Percentiles rank a stretch among this genome's conserved stretches.
Evolutionary conservation across 1,284 basidiomycete genomes (phyloP).

Genomic region (Austroboletus rostrupii): DNA sequence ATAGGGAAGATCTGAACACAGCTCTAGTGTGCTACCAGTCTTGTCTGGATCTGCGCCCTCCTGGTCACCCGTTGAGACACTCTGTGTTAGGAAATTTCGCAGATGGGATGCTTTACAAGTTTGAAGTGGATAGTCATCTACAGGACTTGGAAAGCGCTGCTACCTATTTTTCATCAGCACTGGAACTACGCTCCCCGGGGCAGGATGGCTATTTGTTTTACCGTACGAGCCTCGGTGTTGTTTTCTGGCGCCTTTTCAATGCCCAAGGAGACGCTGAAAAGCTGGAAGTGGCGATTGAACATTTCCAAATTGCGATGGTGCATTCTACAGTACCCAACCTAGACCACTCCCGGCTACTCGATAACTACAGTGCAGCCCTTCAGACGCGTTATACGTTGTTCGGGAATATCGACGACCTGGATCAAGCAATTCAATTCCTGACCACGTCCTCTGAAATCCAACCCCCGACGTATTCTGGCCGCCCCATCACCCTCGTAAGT

Average conservation of each 20-base stretch:
- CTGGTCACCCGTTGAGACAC: slow-evolving; percentile 21
- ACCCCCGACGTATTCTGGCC: slow-evolving; percentile 5
- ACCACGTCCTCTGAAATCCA: slow-evolving; percentile 19
- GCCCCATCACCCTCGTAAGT: slow-evolving; percentile 11
- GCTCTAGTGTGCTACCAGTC: slow-evolving; percentile 17
- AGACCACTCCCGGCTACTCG: slow-evolving; percentile 20
- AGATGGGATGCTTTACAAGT: slow-evolving; percentile 12
- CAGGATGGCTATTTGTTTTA: slow-evolving; percentile 9
- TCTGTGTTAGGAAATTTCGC: slow-evolving; percentile 18
- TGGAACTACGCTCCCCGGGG: slow-evolving; percentile 18
- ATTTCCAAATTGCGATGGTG: slow-evolving; percentile 16
- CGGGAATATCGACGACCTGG: slow-evolving; percentile 17
- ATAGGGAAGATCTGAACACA: slow-evolving; percentile 18
- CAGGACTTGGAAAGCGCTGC: slow-evolving; percentile 21
- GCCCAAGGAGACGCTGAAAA: slow-evolving; percentile 9
- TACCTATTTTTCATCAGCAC: slow-evolving; percentile 9
- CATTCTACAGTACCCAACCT: slow-evolving; percentile 17
- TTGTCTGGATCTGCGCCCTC: slow-evolving; percentile 22
- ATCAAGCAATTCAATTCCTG: slow-evolving; percentile 21
- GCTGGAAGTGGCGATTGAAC: slow-evolving; percentile 18
- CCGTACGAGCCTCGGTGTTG: slow-evolving; percentile 14
- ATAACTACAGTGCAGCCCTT: slow-evolving; percentile 21
- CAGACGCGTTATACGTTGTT: slow-evolving; percentile 8
- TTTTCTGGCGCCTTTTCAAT: slow-evolving; percentile 5
- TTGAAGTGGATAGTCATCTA: slow-evolving; percentile 14